phyloP scores from a whole-genome alignment of 352 stramenopile species.

The Pythium myriotylum region DNA sequence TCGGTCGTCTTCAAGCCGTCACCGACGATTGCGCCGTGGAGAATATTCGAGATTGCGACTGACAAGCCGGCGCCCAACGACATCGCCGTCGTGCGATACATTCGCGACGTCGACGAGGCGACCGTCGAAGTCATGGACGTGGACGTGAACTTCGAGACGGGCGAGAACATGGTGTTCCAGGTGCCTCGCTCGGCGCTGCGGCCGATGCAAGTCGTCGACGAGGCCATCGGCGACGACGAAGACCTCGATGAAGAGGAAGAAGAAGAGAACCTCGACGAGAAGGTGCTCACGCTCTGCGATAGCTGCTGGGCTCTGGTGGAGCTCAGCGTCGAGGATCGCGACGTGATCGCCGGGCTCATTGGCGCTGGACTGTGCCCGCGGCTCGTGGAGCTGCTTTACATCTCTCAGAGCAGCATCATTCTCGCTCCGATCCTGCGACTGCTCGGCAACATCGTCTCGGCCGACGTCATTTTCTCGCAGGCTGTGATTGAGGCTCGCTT shows the following conservation, averaged over 20 bases:
- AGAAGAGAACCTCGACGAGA: conserved; percentile 74
- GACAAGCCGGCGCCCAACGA: conserved; percentile 83
- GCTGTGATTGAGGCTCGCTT: conserved; percentile 79
- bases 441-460: conserved; percentile 83
- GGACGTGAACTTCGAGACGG: conserved; percentile 88
- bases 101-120: conserved; percentile 72
- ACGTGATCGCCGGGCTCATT: conserved; percentile 67
- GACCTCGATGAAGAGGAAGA: conserved; percentile 71
- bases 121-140: conserved; percentile 87
- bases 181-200: conserved; percentile 60
- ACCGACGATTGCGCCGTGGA: conserved; percentile 69
- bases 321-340: conserved; percentile 73
- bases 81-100: conserved; percentile 81
- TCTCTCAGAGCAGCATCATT: conserved; percentile 85
- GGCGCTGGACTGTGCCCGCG: conserved; percentile 60
- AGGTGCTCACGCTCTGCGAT: conserved; percentile 86
- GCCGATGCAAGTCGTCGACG: conserved; percentile 81
- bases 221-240: conserved; percentile 77
- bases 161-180: conserved; percentile 82
- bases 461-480: conserved; percentile 74
- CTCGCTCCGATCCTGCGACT: conserved; percentile 75
- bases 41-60: conserved; percentile 85
- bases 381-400: conserved; percentile 82
- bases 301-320: conserved; percentile 86
- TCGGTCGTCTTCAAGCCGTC: conserved; percentile 60